phyloP scores from a whole-genome alignment of 805 yeast genomes.

The Pichia nanzhaoensis region DNA sequence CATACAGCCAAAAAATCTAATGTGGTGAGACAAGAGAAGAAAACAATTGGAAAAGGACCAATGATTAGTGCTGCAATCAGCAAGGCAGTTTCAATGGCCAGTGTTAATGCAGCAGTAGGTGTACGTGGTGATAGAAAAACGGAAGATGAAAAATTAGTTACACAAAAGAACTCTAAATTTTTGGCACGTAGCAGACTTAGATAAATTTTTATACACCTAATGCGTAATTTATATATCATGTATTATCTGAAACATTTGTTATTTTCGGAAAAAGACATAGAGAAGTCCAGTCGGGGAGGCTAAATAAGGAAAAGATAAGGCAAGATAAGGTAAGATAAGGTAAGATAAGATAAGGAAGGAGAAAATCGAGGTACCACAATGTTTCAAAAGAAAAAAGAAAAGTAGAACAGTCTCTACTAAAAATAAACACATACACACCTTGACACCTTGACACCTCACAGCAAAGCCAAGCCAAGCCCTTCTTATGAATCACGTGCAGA shows the following conservation, averaged over 20 bases:
- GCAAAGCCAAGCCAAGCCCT: no score
- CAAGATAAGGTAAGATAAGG: no score
- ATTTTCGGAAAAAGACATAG: no score
- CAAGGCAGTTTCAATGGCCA: slow-evolving; percentile 26
- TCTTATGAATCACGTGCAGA: background rate
- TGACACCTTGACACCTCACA: background rate
- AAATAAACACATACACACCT: no score
- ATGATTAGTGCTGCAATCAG: slow-evolving; percentile 32
- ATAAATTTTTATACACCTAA: slow-evolving; percentile 15
- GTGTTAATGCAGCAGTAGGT: slow-evolving; percentile 14
- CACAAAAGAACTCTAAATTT: slow-evolving; percentile 55
- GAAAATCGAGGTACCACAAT: background rate
- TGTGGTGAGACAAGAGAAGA: background rate
- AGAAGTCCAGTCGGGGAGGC: no score
- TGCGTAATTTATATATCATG: background rate
- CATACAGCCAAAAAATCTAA: background rate
- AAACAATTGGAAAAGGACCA: slow-evolving; percentile 18
- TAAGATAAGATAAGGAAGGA: no score
- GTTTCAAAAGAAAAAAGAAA: background rate
- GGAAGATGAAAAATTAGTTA: slow-evolving; percentile 27
- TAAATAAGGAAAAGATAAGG: no score
- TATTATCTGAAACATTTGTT: no score
- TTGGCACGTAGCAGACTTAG: slow-evolving; percentile 50
- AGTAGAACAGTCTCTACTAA: no score
- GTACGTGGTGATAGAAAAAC: background rate